Evolutionary conservation across 2,329 filamentous ascomycete species (phyloP).

Genomic region (Alternaria longipes): DNA sequence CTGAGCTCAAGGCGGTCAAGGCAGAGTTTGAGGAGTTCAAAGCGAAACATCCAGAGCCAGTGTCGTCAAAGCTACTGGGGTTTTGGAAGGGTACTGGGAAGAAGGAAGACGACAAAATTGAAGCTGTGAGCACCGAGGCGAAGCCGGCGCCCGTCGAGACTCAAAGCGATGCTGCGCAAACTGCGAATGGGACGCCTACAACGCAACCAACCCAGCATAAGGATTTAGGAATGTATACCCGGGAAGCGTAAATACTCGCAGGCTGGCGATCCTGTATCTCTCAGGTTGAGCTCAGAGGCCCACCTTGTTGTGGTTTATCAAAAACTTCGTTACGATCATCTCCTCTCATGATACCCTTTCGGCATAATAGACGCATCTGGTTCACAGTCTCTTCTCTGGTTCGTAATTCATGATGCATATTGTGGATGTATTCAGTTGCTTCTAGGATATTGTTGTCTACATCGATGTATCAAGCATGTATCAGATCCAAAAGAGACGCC

Average conservation of each 20-base stretch:
- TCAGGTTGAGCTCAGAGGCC: not conserved
- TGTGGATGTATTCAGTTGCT: not conserved
- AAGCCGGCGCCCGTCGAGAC: conserved; percentile 4
- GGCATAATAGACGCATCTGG: conserved; percentile 2
- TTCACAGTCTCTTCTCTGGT: not conserved
- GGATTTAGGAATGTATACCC: not conserved
- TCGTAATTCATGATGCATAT: not conserved
- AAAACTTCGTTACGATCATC: conserved; percentile 19
- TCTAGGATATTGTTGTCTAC: not conserved
- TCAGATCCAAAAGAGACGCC: not conserved
- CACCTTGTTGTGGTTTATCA: too few species aligned
- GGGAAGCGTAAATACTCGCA: not conserved
- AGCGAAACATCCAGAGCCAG: conserved; percentile 42
- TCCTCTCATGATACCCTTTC: conserved; percentile 49
- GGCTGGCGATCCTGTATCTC: not conserved
- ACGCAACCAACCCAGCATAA: not conserved
- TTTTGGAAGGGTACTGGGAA: conserved; percentile 42
- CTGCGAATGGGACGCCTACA: conserved; percentile 1
- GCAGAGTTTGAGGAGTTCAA: conserved; percentile 54
- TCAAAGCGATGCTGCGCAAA: not conserved
- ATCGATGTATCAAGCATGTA: not conserved
- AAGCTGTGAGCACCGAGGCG: conserved; percentile 17
- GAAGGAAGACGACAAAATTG: conserved; percentile 28
- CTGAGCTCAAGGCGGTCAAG: conserved; percentile 51
- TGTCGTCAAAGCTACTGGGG: conserved; percentile 37